phyloP scores from a whole-genome alignment of 805 yeast species.

The Yarrowia bubula region DNA sequence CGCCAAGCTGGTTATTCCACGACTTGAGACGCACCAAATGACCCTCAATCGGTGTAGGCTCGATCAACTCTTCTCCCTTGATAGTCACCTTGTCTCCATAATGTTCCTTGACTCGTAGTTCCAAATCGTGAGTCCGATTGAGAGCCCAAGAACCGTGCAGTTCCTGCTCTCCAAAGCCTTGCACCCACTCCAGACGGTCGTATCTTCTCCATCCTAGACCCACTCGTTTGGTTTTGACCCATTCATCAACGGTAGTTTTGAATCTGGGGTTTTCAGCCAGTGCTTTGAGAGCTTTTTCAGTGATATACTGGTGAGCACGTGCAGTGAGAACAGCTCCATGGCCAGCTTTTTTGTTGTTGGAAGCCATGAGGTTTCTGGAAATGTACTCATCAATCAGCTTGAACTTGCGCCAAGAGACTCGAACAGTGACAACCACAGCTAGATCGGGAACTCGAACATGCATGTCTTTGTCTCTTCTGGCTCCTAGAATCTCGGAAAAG shows the following conservation, averaged over 20 bases:
- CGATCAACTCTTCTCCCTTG: slow-evolving; percentile 40
- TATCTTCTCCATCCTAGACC: slow-evolving; percentile 65
- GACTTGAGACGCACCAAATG: slow-evolving; percentile 60
- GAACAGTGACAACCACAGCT: slow-evolving; percentile 46
- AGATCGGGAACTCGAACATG: slow-evolving; percentile 48
- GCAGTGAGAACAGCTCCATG: background rate
- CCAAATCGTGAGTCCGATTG: slow-evolving; percentile 52
- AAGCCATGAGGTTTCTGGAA: background rate
- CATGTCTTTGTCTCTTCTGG: slow-evolving; percentile 36
- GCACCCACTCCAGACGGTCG: slow-evolving; percentile 73
- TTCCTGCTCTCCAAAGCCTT: slow-evolving; percentile 46
- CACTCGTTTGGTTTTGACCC: slow-evolving; percentile 35
- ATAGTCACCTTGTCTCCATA: slow-evolving; percentile 34
- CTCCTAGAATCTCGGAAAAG: slow-evolving; percentile 49
- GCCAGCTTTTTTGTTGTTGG: background rate
- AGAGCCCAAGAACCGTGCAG: slow-evolving; percentile 48
- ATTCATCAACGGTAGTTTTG: slow-evolving; percentile 22
- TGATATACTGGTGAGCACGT: slow-evolving; percentile 40
- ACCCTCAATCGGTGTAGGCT: slow-evolving; percentile 82
- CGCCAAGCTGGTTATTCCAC: slow-evolving; percentile 44
- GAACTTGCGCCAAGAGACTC: slow-evolving; percentile 44
- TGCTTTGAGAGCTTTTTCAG: slow-evolving; percentile 42
- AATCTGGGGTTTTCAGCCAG: slow-evolving; percentile 35
- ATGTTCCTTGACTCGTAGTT: slow-evolving; percentile 48
- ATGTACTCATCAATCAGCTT: slow-evolving; percentile 25